Conservation (phyloP, 352 stramenopile genomes). For the Phytophthora kernoviae region DNA sequence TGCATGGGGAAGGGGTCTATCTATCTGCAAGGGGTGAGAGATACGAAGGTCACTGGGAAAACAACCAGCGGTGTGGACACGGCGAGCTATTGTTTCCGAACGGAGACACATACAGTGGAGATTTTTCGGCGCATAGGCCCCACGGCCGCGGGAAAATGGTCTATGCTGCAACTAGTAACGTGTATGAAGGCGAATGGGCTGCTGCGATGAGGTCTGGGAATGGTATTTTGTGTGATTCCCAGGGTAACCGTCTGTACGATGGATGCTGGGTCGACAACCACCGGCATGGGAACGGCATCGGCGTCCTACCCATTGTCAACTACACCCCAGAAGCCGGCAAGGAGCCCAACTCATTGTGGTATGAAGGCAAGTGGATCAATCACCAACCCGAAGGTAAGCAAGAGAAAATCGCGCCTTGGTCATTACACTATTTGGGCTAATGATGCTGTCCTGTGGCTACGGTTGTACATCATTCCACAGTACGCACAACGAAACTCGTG, state of each 20-base stretch:
- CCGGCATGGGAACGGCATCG: slow-evolving; percentile 36
- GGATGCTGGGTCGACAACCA: slow-evolving; percentile 45
- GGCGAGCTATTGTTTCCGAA: slow-evolving; percentile 41
- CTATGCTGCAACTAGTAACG: slow-evolving; percentile 20
- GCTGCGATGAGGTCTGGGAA: slow-evolving; percentile 25
- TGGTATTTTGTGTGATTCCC: slow-evolving; percentile 24
- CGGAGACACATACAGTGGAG: slow-evolving; percentile 46
- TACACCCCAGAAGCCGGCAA: neutral
- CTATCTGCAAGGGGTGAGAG: slow-evolving; percentile 45
- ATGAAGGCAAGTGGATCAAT: slow-evolving; percentile 22
- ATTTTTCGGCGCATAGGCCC: slow-evolving; percentile 45
- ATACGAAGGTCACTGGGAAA: slow-evolving; percentile 61
- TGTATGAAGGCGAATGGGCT: slow-evolving; percentile 54
- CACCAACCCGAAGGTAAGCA: slow-evolving; percentile 27
- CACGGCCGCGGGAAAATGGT: slow-evolving; percentile 44
- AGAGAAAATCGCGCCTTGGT: too few species aligned
- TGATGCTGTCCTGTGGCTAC: too few species aligned
- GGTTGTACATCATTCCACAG: too few species aligned
- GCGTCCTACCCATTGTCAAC: slow-evolving; percentile 8
- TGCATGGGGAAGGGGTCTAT: slow-evolving; percentile 56
- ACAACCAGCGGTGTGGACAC: slow-evolving; percentile 49
- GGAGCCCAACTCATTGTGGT: slow-evolving; percentile 9
- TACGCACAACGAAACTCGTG: slow-evolving; percentile 2
- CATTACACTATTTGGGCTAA: too few species aligned
- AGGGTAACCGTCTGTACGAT: slow-evolving; percentile 39